Evolutionary conservation across 2,329 filamentous ascomycete species (phyloP), one percentile per base, ranked within the genome.

Genomic region (Pseudogymnoascus sp.): DNA sequence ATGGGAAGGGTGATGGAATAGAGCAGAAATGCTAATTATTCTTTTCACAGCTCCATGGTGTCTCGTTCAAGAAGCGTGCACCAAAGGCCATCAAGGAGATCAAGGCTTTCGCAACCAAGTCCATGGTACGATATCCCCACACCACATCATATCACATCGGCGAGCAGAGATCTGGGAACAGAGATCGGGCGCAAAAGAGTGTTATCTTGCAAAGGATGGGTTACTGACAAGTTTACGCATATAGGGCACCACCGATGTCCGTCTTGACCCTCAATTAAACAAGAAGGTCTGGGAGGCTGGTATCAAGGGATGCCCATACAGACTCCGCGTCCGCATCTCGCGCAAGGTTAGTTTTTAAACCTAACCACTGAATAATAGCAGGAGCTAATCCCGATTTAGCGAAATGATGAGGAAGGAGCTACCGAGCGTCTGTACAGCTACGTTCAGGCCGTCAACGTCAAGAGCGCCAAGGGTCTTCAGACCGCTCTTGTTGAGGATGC

Each of bases 241-340:
- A 64, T 72, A 99, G 94, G 93, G 93, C 78, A 99, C 94, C 82
- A 81, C 85, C 75, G 94, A 99, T 78, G 94, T 99, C 82, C 94
- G 94, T 75, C 82, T 99, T 77, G 94, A 99, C 86, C 94, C 94
- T 76, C 90, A 94, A 83, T 84, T 99, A 76, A 99, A 99, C 90
- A 99, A 99, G 91, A 97, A 99, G 87, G 93, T 99, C 79, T 99
- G 94, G 94, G 94, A 99, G 83, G 84, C 89, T 77, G 94, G 94
- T 80, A 88, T 99, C 85, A 99, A 97, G 90, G 95, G 94, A 76
- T 92, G 97, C 72, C 91, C 93, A 72, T 97, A 89, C 90, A 89
- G 95, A 81, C 85, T 99, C 74, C 93, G 94, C 76, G 88, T 99
- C 77, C 92, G 95, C 82, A 97, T 99, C 83, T 96, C 92, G 77